Evolutionary conservation across 2,329 filamentous ascomycete species (phyloP), one percentile per base, ranked within the genome.

Genomic region (Pyrenophora teres): DNA sequence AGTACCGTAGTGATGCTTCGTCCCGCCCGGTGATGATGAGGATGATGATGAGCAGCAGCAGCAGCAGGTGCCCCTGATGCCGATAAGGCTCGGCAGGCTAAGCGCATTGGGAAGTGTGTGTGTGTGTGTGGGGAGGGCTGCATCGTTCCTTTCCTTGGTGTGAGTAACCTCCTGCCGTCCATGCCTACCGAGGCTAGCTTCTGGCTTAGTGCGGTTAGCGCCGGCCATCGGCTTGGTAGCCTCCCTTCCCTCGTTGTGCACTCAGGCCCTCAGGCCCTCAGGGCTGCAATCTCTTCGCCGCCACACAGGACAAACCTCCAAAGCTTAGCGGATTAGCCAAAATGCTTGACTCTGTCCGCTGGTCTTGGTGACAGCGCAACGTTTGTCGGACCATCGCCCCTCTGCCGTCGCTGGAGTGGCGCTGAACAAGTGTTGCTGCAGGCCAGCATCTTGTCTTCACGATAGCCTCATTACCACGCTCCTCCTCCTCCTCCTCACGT

Each of bases 291-390:
- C 35, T 63, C 53, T 37, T 47, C 16, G 31, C 33, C 40, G 44
- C 44, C 37, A 36, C 37, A 36, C 35, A 31, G 13, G 23, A 36
- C 33, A 18, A n/a, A n/a, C 45, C 37, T 30, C 30, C 44, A 33
- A 59, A 60, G 63, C 63, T 66, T 66, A 57, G 58, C 55, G 36
- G 8, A 18, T 48, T 38, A 38, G 38, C 38, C 27, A 35, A 63
- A 66, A 66, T 62, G 62, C 60, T 63, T 57, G 44, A 52, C 27
- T 31, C 13, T 13, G 6, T 33, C 49, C 42, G 46, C 18, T 35
- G 37, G 42, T 12, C 42, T 51, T 33, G 49, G 51, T 49, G 49
- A 52, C 49, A 53, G 55, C 52, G 46, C 45, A 23, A 30, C 27
- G 27, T 30, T 30, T 30, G 27, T 30, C 27, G 27, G 27, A 30